phyloP scores from a whole-genome alignment of 805 yeast species.

The Wickerhamiella dianesei region DNA sequence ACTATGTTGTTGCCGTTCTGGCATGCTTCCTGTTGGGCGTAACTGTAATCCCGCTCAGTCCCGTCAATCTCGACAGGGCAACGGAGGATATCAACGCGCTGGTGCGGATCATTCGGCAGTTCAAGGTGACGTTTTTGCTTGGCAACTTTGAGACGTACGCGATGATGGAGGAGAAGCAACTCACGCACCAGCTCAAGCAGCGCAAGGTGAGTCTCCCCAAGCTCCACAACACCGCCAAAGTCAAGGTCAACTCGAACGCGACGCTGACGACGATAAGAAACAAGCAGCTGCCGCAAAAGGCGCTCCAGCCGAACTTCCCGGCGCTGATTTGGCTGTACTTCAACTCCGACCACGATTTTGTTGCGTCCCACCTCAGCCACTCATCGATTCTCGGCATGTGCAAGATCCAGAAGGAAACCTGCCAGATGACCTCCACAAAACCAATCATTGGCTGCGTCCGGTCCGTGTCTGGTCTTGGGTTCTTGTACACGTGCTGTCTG shows the following conservation, averaged over 20 bases:
- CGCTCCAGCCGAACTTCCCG: slow-evolving; percentile 29
- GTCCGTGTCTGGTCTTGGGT: slow-evolving; percentile 75
- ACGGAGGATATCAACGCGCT: slow-evolving; percentile 65
- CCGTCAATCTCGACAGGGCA: slow-evolving; percentile 50
- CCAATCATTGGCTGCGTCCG: slow-evolving; percentile 79
- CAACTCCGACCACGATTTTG: slow-evolving; percentile 57
- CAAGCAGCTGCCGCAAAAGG: slow-evolving; percentile 9
- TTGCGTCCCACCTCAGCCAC: slow-evolving; percentile 45
- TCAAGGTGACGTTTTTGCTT: slow-evolving; percentile 55
- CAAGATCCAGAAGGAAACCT: slow-evolving; percentile 81
- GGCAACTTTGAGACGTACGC: slow-evolving; percentile 67
- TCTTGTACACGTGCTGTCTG: slow-evolving; percentile 66
- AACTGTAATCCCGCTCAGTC: slow-evolving; percentile 62
- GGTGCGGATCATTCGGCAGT: slow-evolving; percentile 52
- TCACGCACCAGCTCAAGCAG: slow-evolving; percentile 45
- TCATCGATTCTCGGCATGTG: slow-evolving; percentile 60
- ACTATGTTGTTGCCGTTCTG: slow-evolving; percentile 64
- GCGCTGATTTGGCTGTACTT: slow-evolving; percentile 56
- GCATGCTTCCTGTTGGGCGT: slow-evolving; percentile 80
- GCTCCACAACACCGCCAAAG: slow-evolving; percentile 53
- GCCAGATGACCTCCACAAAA: slow-evolving; percentile 58
- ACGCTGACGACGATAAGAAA: slow-evolving; percentile 18
- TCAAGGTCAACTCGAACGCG: slow-evolving; percentile 26
- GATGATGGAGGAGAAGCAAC: slow-evolving; percentile 52
- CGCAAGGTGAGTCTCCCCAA: slow-evolving; percentile 32